Base-by-base conservation (phyloP, 768 basidiomycete genomes). In the Imleria badia region DNA sequence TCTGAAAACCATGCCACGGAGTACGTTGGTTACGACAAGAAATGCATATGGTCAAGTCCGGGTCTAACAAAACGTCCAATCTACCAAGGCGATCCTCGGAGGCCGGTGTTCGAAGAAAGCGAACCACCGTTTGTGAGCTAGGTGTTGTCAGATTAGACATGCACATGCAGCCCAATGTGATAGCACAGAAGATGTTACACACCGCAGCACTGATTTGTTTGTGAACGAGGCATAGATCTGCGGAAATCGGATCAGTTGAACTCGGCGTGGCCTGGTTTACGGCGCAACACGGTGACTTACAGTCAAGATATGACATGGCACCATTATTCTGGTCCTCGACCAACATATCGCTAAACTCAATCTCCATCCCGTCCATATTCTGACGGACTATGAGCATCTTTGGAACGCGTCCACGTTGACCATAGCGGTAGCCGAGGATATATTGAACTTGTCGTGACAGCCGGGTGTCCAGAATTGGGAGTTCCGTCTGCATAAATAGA, bases 261-360 rank as follows among this genome's bases (percentile, higher is more conserved):
- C 35, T 42, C 31, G 35, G 2, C 23, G 38, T 13, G 23, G 20
- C 48, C 11, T 11, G 31, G n/a, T 35, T 14, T 48, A 19, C 29
- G 19, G 26, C 33, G 44, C 48, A 38, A 49, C 47, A 44, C 51
- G 36, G 41, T 43, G 7, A 78, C 86, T 59, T 64, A 96, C 94
- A 94, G 68, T 97, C 93, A 6, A 86, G 72, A 72, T 96, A 97
- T 1, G 91, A 87, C 84, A 95, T 81, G 0, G 87, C 88, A n/a
- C 91, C 94, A 63, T 96, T 97, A 66, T 99, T 99, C 69, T 88
- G 83, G 72, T 99, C 97, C 75, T 99, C 97, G 23, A 97, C 85
- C 13, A 99, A 79, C 90, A 97, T 90, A 73, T 99, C 97, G 59
- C 89, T 90, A 64, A 96, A 98, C 70, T 98, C 97, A 42, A 98